Evolutionary conservation across 257 asterid genomes (phyloP).

Genomic region (Schizonepeta tenuifolia): DNA sequence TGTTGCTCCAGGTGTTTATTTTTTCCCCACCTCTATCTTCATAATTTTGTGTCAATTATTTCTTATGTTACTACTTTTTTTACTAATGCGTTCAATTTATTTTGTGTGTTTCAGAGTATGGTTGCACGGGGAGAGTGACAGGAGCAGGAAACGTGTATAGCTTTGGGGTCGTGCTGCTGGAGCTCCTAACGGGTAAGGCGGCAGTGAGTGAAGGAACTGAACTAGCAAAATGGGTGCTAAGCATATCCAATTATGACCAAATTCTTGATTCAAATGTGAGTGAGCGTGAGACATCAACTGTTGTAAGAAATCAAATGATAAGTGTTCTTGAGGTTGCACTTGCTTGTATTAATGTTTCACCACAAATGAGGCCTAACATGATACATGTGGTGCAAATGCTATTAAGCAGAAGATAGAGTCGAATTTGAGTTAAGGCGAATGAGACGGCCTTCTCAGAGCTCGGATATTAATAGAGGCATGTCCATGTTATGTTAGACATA

Average conservation of each 20-base stretch:
- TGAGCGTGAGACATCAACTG: constrained; percentile 49
- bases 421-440: no score
- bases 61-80: no score
- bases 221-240: constrained; percentile 20
- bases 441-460: no score
- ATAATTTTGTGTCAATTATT: no score
- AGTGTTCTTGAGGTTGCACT: constrained; percentile 74
- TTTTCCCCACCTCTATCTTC: no score
- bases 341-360: constrained; percentile 66
- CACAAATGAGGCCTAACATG: constrained; percentile 76
- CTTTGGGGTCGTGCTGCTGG: constrained; percentile 75
- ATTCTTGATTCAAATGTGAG: constrained; percentile 66
- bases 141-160: constrained; percentile 83
- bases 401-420: constrained; percentile 15
- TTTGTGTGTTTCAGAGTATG: not conserved
- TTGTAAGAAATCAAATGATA: constrained; percentile 73
- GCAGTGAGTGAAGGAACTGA: constrained; percentile 82
- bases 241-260: constrained; percentile 61
- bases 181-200: constrained; percentile 72
- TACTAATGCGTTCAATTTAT: no score
- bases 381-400: constrained; percentile 73
- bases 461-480: no score
- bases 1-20: not conserved
- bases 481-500: no score
- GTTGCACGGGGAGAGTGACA: constrained; percentile 73